These are phyloP conservation scores for Coriolopsis trogii DNA, from an alignment of 1,284 basidiomycete genomes.

Conservation along the genomic window DNA sequence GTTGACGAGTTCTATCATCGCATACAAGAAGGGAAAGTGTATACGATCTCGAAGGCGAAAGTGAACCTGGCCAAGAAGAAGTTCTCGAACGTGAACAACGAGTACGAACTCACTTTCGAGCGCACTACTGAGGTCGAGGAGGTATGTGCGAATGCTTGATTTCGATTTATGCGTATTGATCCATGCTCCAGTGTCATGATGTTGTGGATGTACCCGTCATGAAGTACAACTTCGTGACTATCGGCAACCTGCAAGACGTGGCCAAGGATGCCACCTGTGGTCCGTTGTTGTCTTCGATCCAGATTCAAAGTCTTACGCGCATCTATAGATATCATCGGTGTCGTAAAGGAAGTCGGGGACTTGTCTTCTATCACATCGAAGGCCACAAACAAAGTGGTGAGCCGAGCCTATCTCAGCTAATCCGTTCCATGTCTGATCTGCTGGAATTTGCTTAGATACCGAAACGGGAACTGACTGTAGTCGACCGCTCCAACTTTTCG, in stretches of 20 bases:
- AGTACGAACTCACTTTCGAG: conserved; percentile 95
- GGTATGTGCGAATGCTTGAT: conserved; percentile 44
- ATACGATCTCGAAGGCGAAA: conserved; percentile 88
- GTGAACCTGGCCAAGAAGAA: conserved; percentile 98
- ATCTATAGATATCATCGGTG: conserved; percentile 77
- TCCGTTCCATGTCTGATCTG: background rate
- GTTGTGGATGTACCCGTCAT: conserved; percentile 74
- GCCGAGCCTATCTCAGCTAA: conserved; percentile 20
- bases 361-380: conserved; percentile 75
- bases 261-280: conserved; percentile 82
- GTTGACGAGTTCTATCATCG: conserved; percentile 86
- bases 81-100: conserved; percentile 89
- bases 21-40: conserved; percentile 92
- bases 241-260: conserved; percentile 64
- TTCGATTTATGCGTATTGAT: background rate
- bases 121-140: conserved; percentile 83
- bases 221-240: conserved; percentile 82
- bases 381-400: conserved; percentile 68
- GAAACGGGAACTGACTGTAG: conserved; percentile 89
- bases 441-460: conserved; percentile 51
- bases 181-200: conserved; percentile 71
- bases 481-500: conserved; percentile 82
- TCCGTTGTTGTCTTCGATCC: conserved; percentile 42
- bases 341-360: conserved; percentile 81
- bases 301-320: conserved; percentile 33